phyloP scores from a whole-genome alignment of 176 grass and related monocot genomes.

The Zizania latifolia region DNA sequence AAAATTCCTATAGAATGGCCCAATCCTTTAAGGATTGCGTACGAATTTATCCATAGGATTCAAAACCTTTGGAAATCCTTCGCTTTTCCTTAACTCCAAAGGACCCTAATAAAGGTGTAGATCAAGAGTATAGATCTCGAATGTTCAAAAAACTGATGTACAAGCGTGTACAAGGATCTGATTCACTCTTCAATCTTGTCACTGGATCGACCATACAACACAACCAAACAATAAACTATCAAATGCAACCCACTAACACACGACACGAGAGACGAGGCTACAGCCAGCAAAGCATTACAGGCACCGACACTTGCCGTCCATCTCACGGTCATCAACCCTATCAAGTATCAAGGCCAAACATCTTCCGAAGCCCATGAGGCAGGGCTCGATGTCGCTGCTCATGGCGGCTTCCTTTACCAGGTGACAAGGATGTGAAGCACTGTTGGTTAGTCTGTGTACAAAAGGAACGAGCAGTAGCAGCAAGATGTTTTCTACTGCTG shows the following conservation, averaged over 20 bases:
- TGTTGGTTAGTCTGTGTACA: constrained; percentile 46
- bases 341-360: not conserved
- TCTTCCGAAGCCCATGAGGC: not conserved
- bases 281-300: constrained; percentile 5
- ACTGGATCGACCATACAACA: constrained; percentile 10
- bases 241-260: constrained; percentile 31
- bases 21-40: too few relatives aligned
- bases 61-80: too few relatives aligned
- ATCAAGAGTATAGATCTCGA: not conserved
- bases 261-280: not conserved
- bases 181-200: constrained; percentile 10
- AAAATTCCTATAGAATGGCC: too few relatives aligned
- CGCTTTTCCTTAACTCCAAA: too few relatives aligned
- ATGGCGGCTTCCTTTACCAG: constrained; percentile 22
- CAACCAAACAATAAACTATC: constrained; percentile 25
- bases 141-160: constrained; percentile 21
- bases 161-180: not conserved
- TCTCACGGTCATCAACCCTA: not conserved
- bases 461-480: constrained; percentile 9
- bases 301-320: not conserved
- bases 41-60: too few relatives aligned
- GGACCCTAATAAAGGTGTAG: not conserved
- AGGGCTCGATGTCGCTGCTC: not conserved
- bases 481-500: constrained; percentile 17
- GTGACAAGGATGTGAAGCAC: constrained; percentile 17